phyloP scores from a whole-genome alignment of 2,329 filamentous ascomycete species.

The Ophiostoma australiae region DNA sequence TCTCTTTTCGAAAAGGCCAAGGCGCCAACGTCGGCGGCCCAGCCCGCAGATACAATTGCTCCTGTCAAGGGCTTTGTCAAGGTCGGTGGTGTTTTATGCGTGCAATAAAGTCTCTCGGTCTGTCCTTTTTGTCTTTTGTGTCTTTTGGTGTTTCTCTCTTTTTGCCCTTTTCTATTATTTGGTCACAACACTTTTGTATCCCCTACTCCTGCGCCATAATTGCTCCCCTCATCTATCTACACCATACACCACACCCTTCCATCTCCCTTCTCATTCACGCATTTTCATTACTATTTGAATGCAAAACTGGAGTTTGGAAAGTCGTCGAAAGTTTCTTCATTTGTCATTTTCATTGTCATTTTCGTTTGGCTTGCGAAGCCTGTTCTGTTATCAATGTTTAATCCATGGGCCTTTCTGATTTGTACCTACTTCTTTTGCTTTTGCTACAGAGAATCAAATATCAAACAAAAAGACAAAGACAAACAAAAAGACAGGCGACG shows the following conservation, averaged over 20 bases:
- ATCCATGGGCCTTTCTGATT: conserved; percentile 29
- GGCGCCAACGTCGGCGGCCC: conserved; percentile 45
- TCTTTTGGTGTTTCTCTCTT: background rate
- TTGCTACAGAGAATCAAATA: conserved; percentile 26
- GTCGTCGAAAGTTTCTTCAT: background rate
- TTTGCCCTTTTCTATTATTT: background rate
- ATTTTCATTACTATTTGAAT: background rate
- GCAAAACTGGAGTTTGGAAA: conserved; percentile 11
- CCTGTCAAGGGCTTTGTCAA: conserved; percentile 67
- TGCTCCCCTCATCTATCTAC: background rate
- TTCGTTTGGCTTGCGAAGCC: background rate
- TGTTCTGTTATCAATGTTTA: conserved; percentile 13
- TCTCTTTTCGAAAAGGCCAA: conserved; percentile 76
- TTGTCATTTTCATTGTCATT: background rate
- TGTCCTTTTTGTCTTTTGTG: conserved; percentile 29
- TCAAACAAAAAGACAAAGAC: conserved; percentile 7
- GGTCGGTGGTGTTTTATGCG: conserved; percentile 53
- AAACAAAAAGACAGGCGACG: conserved; percentile 10
- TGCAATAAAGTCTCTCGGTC: conserved; percentile 37
- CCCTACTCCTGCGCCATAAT: background rate
- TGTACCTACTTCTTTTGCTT: conserved; percentile 29
- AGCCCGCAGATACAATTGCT: conserved; percentile 45
- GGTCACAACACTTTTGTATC: background rate
- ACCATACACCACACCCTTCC: background rate
- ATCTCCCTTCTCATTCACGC: background rate